phyloP scores from a whole-genome alignment of 2,329 filamentous ascomycete species.

The Fusarium torreyae region DNA sequence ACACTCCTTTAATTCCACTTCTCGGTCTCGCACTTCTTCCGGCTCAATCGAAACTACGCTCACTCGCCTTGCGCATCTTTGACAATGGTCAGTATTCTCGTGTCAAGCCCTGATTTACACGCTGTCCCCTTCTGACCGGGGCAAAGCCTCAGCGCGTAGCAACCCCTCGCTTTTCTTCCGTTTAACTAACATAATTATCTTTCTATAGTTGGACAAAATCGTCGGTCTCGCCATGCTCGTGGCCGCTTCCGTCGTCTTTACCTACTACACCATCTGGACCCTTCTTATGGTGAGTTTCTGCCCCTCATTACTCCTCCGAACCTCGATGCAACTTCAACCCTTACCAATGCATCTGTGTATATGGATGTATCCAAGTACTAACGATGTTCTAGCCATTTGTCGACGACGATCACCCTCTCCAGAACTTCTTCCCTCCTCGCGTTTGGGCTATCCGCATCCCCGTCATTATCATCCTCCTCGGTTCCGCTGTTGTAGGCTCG shows the following conservation, averaged over 20 bases:
- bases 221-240: slow-evolving; percentile 78
- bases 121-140: slow-evolving; percentile 35
- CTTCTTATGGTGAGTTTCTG: slow-evolving; percentile 84
- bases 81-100: slow-evolving; percentile 46
- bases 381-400: slow-evolving; percentile 84
- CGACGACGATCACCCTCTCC: slow-evolving; percentile 92
- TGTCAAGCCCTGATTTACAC: slow-evolving; percentile 22
- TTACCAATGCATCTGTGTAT: slow-evolving; percentile 2
- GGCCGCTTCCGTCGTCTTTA: slow-evolving; percentile 74
- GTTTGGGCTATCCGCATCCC: slow-evolving; percentile 99
- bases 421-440: slow-evolving; percentile 95
- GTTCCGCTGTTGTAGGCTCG: slow-evolving; percentile 92
- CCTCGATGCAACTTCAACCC: slow-evolving; percentile 13
- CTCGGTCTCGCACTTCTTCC: slow-evolving; percentile 23
- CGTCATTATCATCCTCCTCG: slow-evolving; percentile 94
- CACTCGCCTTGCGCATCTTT: slow-evolving; percentile 40
- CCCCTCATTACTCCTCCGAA: slow-evolving; percentile 18
- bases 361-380: slow-evolving; percentile 21
- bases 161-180: slow-evolving; percentile 39
- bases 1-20: slow-evolving; percentile 45
- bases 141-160: slow-evolving; percentile 31
- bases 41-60: slow-evolving; percentile 26
- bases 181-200: slow-evolving; percentile 31
- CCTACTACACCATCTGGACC: slow-evolving; percentile 98
- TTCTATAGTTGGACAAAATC: slow-evolving; percentile 86